Evolutionary conservation across 257 asterid genomes (phyloP), one percentile per base, ranked within the genome.

Genomic region (Plantago major): DNA sequence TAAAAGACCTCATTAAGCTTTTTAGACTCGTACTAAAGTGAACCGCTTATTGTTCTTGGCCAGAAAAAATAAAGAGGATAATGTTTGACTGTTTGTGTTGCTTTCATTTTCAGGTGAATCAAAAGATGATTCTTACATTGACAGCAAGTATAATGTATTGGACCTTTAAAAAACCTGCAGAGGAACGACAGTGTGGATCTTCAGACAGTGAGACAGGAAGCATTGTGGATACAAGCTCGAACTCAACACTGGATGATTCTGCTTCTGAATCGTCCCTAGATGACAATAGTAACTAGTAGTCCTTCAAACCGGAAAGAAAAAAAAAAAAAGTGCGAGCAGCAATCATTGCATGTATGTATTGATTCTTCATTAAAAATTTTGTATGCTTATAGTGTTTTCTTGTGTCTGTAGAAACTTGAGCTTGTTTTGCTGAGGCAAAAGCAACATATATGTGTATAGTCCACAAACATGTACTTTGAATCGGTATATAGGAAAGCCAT

Each of bases 201-300:
- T 83, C 89, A 18, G 86, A 82, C 70, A 80, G 80, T 26, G 86
- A 82, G 66, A 79, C 48, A 6, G 83, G 86, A 52, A 79, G 84
- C 80, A 64, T 74, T 28, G 62, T 72, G 42, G 90, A 84, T 43
- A 71, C 93, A 7, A 68, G 80, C 67, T 82, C 93, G n/a, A 82
- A 61, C 81, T 77, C 86, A 33, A 78, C 86, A 12, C 48, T 67
- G 63, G 89, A 82, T 22, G 99, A 92, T 72, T 82, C 96, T 18
- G 90, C 97, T 54, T 92, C 99, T 10, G 95, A 89, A 69, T 84
- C 95, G 68, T 92, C 99, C 11, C 55, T 74, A 19, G 97, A 89
- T 55, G 95, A 84, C 51, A 72, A 76, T 76, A 79, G 67, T 54
- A 87, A 76, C 63, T 85, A n/a, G n/a, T n/a, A n/a, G n/a, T n/a